These are phyloP conservation scores for Bolboschoenus planiculmis DNA, from an alignment of 176 grass and related monocot species.

Conservation along the genomic window DNA sequence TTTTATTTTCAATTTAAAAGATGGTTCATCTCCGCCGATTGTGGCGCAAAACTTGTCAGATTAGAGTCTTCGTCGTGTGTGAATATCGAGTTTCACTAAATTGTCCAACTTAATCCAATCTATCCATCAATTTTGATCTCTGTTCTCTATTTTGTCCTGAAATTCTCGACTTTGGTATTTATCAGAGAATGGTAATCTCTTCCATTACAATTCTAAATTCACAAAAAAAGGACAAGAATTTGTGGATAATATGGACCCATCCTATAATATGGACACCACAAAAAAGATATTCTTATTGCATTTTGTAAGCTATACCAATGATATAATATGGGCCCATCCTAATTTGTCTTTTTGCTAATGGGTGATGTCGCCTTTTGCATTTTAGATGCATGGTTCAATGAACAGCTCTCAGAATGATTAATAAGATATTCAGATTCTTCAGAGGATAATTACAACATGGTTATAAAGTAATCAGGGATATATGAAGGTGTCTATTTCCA, in stretches of 20 bases:
- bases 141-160: neutral
- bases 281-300: neutral
- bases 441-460: neutral
- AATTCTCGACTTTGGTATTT: neutral
- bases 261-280: neutral
- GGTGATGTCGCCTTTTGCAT: neutral
- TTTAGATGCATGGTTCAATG: neutral
- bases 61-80: neutral
- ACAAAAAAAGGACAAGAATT: conserved; percentile 24
- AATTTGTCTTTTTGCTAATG: neutral
- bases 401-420: neutral
- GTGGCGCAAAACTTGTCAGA: neutral
- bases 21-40: neutral
- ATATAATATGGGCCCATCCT: neutral
- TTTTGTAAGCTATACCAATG: neutral
- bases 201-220: neutral
- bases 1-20: neutral
- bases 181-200: neutral
- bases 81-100: neutral
- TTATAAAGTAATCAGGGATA: neutral
- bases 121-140: neutral
- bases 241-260: neutral
- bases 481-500: neutral
- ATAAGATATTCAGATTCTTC: neutral
- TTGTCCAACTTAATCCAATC: neutral